phyloP scores from a whole-genome alignment of 2,329 filamentous ascomycete genomes.

The Calonectria honghensis region DNA sequence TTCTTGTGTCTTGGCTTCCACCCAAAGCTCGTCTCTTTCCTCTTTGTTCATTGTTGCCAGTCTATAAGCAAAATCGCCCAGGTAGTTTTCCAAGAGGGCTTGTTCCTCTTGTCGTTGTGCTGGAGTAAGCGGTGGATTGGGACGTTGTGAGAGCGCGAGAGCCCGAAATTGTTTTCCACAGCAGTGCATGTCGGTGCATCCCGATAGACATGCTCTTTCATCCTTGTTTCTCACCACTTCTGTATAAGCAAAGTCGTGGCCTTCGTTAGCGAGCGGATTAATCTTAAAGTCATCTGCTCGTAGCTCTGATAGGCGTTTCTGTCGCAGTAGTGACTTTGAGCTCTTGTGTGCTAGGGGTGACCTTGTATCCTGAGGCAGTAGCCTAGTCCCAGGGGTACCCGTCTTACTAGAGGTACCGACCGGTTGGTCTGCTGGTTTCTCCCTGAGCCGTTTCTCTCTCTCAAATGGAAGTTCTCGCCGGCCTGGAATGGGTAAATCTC shows the following conservation, averaged over 20 bases:
- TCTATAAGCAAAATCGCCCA: conserved; percentile 76
- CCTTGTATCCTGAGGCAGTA: conserved; percentile 41
- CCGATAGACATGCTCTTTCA: conserved; percentile 81
- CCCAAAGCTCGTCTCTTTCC: conserved; percentile 80
- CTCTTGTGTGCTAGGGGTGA: conserved; percentile 52
- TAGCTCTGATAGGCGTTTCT: conserved; percentile 74
- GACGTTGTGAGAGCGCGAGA: conserved; percentile 75
- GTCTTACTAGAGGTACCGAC: conserved; percentile 32
- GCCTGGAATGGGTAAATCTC: conserved; percentile 59
- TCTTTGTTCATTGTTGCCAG: conserved; percentile 73
- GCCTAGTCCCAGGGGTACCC: conserved; percentile 33
- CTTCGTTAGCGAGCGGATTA: conserved; percentile 83
- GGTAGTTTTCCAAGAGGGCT: conserved; percentile 72
- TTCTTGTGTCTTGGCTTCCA: conserved; percentile 84
- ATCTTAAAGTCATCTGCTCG: conserved; percentile 85
- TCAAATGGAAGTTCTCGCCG: conserved; percentile 66
- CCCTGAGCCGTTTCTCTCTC: conserved; percentile 40
- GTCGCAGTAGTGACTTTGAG: conserved; percentile 68
- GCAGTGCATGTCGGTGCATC: conserved; percentile 85
- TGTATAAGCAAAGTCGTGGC: conserved; percentile 82
- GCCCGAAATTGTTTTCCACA: conserved; percentile 83
- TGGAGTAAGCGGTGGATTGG: conserved; percentile 60
- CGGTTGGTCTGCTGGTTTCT: conserved; percentile 42
- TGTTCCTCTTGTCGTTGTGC: conserved; percentile 65
- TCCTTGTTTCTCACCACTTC: conserved; percentile 84